Base-by-base conservation (phyloP, 176 grass and related monocot genomes). In the Leersia perrieri region DNA sequence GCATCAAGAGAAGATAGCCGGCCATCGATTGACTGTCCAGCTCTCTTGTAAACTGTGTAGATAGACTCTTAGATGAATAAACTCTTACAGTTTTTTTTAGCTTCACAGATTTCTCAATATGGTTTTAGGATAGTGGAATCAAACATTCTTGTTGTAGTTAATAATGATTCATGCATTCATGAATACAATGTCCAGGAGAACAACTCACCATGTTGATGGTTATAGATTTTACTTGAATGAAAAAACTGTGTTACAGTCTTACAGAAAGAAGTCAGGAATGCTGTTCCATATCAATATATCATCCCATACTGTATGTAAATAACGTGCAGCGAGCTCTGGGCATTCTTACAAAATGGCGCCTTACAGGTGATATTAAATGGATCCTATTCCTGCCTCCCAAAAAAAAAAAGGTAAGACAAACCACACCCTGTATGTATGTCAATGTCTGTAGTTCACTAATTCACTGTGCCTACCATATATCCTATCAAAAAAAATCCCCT, bases 11-110 rank as follows among this genome's bases (percentile, higher is more conserved):
- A 26, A 79, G 16, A 13, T 40, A 25, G 62, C n/a, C 20, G 42
- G 79, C 71, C 35, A 67, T 83, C 47, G 60, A 77, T 60, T 15
- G 38, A 66, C 18, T 39, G 29, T 39, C 41, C 51, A 73, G 42
- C 55, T 65, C 55, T 35, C 28, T 66, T 89, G 66, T 86, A 82
- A 77, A 45, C 58, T 77, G 11, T 86, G 83, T 82, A 60, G n/a
- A n/a, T 32, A 86, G 45, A 72, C 13, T 33, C 2, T 60, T 68
- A 23, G 32, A 84, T 5, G 34, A 77, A 82, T 82, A 82, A 79
- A 29, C 34, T 23, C 18, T 65, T 72, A 55, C 32, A 44, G 38
- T 18, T 64, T 55, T 55, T 68, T 55, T 55, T 68, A 30, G 65
- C 49, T 35, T 30, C 29, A 28, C 23, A 42, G 14, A 39, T 58